phyloP scores from a whole-genome alignment of 2,329 filamentous ascomycete genomes.

The Neurospora crassa region DNA sequence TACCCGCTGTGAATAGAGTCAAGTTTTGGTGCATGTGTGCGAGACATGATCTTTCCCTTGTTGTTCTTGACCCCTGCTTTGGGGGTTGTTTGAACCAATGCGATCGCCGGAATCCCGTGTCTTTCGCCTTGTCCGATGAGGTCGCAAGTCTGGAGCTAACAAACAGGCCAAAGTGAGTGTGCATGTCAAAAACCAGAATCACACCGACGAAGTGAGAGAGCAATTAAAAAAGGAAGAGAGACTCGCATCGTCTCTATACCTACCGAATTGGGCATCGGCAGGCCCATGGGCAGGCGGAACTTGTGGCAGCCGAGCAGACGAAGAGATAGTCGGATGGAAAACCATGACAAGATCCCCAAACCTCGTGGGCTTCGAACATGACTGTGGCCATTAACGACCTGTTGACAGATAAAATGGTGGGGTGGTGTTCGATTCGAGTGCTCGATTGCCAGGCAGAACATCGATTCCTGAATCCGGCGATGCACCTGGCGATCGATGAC shows the following conservation, averaged over 20 bases:
- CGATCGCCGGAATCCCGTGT: background rate
- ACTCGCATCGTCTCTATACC: background rate
- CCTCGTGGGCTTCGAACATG: background rate
- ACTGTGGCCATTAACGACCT: background rate
- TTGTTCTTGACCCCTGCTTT: background rate
- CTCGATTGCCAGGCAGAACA: constrained; percentile 18
- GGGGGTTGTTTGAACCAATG: background rate
- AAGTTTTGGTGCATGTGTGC: background rate
- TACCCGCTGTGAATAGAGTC: background rate
- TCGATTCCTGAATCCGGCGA: constrained; percentile 14
- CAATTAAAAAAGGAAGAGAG: background rate
- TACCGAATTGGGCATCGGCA: background rate
- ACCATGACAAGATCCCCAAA: background rate
- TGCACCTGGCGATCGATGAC: background rate
- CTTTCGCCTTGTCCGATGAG: background rate
- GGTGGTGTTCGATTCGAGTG: constrained; percentile 1
- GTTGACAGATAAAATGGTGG: background rate
- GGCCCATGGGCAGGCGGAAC: background rate
- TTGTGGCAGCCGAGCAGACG: background rate
- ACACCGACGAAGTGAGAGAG: background rate
- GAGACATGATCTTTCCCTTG: background rate
- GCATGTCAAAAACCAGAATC: background rate
- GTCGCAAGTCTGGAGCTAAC: background rate
- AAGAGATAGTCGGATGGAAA: background rate
- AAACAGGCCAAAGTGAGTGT: background rate